phyloP scores from a whole-genome alignment of 768 basidiomycete species.

The Leccinum rimulosum region DNA sequence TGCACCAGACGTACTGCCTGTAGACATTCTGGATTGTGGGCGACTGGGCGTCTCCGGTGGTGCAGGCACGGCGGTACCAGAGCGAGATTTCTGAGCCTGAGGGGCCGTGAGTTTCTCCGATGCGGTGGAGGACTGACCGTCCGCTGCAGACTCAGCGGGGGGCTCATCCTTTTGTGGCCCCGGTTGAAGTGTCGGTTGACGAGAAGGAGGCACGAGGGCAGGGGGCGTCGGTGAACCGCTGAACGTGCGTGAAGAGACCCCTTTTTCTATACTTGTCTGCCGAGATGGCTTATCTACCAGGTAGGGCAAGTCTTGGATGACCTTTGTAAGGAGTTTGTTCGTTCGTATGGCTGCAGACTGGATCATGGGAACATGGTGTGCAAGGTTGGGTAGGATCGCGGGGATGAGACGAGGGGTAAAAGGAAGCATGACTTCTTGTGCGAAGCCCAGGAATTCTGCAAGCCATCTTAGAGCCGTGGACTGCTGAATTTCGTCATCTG shows the following conservation, averaged over 20 bases:
- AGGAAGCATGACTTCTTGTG: constrained; percentile 88
- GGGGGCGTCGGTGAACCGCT: constrained; percentile 57
- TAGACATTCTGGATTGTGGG: constrained; percentile 61
- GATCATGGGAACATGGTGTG: constrained; percentile 87
- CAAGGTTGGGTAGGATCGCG: constrained; percentile 91
- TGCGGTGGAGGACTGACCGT: constrained; percentile 29
- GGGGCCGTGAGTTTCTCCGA: constrained; percentile 41
- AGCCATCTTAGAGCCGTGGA: constrained; percentile 94
- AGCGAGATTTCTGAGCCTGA: constrained; percentile 28
- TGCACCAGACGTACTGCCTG: constrained; percentile 38
- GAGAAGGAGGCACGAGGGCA: constrained; percentile 42
- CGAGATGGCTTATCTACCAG: constrained; percentile 49
- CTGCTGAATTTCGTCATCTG: constrained; percentile 91
- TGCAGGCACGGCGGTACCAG: constrained; percentile 20
- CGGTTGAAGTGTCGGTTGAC: constrained; percentile 49
- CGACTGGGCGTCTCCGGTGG: constrained; percentile 45
- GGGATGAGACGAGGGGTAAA: constrained; percentile 93
- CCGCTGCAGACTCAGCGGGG: constrained; percentile 44
- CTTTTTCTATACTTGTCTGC: constrained; percentile 25
- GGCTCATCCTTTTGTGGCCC: constrained; percentile 43
- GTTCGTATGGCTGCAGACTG: constrained; percentile 83
- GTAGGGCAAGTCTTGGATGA: constrained; percentile 82
- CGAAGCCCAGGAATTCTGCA: constrained; percentile 83
- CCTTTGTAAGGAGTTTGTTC: constrained; percentile 79
- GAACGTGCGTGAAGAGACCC: constrained; percentile 33